phyloP scores from a whole-genome alignment of 2,329 filamentous ascomycete species.

The Fusarium zealandicum region DNA sequence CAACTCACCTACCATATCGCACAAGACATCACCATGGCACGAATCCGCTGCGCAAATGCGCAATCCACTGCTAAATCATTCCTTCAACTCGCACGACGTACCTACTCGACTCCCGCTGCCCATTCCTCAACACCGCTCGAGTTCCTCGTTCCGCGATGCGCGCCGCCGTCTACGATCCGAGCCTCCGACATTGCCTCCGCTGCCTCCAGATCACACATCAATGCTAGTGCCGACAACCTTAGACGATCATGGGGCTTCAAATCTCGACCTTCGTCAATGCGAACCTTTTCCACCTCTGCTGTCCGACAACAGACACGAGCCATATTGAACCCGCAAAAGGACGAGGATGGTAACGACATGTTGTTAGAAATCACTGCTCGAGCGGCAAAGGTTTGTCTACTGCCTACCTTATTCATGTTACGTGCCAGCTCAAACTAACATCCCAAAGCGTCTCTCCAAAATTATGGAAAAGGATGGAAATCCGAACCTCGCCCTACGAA shows the following conservation, averaged over 20 bases:
- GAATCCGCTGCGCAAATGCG: slow-evolving; percentile 50
- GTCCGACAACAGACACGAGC: slow-evolving; percentile 54
- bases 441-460: slow-evolving; percentile 70
- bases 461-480: slow-evolving; percentile 78
- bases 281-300: slow-evolving; percentile 50
- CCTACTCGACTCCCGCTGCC: slow-evolving; percentile 40
- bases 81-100: slow-evolving; percentile 51
- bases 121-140: slow-evolving; percentile 45
- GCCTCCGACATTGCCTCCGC: not conserved
- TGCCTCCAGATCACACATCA: not conserved
- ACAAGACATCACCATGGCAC: slow-evolving; percentile 41
- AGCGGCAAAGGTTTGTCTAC: slow-evolving; percentile 71
- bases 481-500: slow-evolving; percentile 83
- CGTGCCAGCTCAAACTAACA: slow-evolving; percentile 10
- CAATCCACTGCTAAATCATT: slow-evolving; percentile 51
- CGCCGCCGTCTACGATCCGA: slow-evolving; percentile 18
- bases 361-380: slow-evolving; percentile 82
- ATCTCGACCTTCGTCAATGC: slow-evolving; percentile 12
- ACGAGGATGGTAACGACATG: slow-evolving; percentile 88
- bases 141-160: slow-evolving; percentile 50
- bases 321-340: slow-evolving; percentile 74
- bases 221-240: not conserved
- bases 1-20: slow-evolving; percentile 8
- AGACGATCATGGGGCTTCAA: slow-evolving; percentile 5
- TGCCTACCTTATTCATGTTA: rapidly evolving